Evolutionary conservation across 2,329 filamentous ascomycete genomes (phyloP), one percentile per base, ranked within the genome.

Genomic region (Aspergillus arachidicola): DNA sequence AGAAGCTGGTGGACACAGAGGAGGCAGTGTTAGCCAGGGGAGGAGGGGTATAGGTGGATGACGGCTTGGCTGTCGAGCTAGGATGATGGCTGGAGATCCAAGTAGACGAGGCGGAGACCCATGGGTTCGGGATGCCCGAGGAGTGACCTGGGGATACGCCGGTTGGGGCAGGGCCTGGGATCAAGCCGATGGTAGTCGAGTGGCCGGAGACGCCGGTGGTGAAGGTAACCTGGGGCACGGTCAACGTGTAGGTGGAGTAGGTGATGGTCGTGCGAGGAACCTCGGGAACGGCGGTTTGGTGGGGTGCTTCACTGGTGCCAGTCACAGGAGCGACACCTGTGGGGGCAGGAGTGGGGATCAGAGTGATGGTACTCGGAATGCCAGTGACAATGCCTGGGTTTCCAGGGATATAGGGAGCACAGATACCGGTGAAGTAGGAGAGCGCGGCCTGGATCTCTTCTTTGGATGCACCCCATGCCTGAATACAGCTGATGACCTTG

Each of bases 351-450:
- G 81, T 80, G 16, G 80, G 79, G 32, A 75, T 74, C n/a, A 84
- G 76, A 7, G 80, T 82, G 78, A 89, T 85, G 60, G 84, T 84
- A 45, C 84, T 83, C 28, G 91, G 87, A 70, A 92, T 88, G 66
- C 86, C 88, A 57, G 91, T 96, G 74, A 92, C 87, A 72, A 98
- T 91, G 67, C 85, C 91, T n/a, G 94, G 93, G 86, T 97, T 97
- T 75, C 86, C 72, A 19, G 85, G 83, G 41, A 92, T 85, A 79
- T 90, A 89, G 59, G 85, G 81, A 62, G 91, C 93, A 82, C 94
- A 98, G 80, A 98, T 92, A 77, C 94, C 94, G 79, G 94, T 90
- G 84, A 97, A 90, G 87, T 92, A 97, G 72, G 86, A 86, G 64
- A 95, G 85, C 64, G 93, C 92, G 71, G 88, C 81, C 60, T 87